Conservation (phyloP, 2,329 filamentous ascomycete genomes). For the Aspergillaceae sp. region DNA sequence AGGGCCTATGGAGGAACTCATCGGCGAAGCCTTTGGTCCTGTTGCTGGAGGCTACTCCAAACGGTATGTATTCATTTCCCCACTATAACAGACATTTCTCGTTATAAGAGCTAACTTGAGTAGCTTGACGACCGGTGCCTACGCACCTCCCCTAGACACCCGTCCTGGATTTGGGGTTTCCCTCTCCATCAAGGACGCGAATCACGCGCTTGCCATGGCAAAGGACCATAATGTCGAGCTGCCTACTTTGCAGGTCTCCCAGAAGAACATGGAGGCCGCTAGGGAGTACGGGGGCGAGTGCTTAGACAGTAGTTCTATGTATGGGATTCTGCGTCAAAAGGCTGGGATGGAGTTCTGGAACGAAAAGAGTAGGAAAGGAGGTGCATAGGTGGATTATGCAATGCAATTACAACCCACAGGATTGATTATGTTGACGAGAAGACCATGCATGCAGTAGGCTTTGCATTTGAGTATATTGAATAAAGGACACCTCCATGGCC, state of each 20-base stretch:
- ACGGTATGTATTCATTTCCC: slow-evolving; percentile 15
- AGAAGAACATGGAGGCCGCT: slow-evolving; percentile 28
- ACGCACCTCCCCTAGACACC: slow-evolving; percentile 29
- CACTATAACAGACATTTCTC: neutral
- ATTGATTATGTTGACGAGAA: too few species aligned
- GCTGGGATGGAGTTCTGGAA: slow-evolving; percentile 32
- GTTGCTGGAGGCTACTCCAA: slow-evolving; percentile 37
- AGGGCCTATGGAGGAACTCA: slow-evolving; percentile 34
- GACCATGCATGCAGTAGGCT: too few species aligned
- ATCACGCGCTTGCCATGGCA: slow-evolving; percentile 27
- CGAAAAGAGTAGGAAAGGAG: slow-evolving; percentile 26
- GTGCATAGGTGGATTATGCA: neutral
- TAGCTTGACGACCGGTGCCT: slow-evolving; percentile 36
- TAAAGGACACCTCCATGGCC: too few species aligned
- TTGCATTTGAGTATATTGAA: too few species aligned
- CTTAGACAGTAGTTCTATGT: slow-evolving; percentile 33
- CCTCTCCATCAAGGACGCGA: slow-evolving; percentile 31
- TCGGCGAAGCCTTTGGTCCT: slow-evolving; percentile 37
- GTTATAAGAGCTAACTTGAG: neutral
- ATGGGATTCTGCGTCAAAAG: slow-evolving; percentile 28
- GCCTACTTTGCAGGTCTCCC: slow-evolving; percentile 27
- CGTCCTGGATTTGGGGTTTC: slow-evolving; percentile 31
- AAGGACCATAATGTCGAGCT: slow-evolving; percentile 22
- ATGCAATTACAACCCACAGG: too few species aligned
- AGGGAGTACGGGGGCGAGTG: slow-evolving; percentile 30